Evolutionary conservation across 305 asterid genomes (phyloP), one percentile per base, ranked within the genome.

Genomic region (Fraxinus latifolia): DNA sequence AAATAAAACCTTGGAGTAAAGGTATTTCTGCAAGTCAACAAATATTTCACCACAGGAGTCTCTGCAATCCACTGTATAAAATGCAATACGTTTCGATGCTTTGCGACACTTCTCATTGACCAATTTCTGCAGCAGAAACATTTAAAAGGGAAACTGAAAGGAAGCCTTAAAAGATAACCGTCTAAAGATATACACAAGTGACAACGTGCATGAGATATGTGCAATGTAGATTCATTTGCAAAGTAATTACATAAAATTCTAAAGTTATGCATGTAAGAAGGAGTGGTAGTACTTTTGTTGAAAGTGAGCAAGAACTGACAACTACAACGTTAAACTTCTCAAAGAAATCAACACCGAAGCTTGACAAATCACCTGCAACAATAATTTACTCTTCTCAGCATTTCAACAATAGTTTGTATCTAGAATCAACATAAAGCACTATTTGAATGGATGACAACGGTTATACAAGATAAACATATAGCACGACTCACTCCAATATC

Each of bases 41-140:
- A 96, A 96, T 83, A 96, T 89, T 90, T 96, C 99, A 67, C 96
- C 99, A 77, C 99, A 94, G 1, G 94, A 92, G 85, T 91, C 98
- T 87, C 98, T 92, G 86, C 97, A 94, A 83, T 96, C 97, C 84
- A 96, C 98, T 7, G 92, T 80, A 83, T 96, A 96, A 90, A 94
- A 96, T 53, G 98, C 92, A 75, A 91, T 87, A 14, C 97, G 97
- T 86, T 91, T 96, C 70, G 87, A 86, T 79, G 77, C 85, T 87
- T 90, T 93, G 89, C 94, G 98, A 78, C 98, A 93, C 89, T 90
- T 93, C 80, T 90, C 94, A 71, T 95, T 95, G 78, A 91, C 91
- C 42, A 89, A 90, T 88, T 87, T 90, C 98, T 95, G 97, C 88
- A 85, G 74, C 74, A 84, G 74, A 85, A 82, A 81, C 47, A 76